phyloP scores from a whole-genome alignment of 2,329 filamentous ascomycete genomes.

The Lizonia empirigonia region DNA sequence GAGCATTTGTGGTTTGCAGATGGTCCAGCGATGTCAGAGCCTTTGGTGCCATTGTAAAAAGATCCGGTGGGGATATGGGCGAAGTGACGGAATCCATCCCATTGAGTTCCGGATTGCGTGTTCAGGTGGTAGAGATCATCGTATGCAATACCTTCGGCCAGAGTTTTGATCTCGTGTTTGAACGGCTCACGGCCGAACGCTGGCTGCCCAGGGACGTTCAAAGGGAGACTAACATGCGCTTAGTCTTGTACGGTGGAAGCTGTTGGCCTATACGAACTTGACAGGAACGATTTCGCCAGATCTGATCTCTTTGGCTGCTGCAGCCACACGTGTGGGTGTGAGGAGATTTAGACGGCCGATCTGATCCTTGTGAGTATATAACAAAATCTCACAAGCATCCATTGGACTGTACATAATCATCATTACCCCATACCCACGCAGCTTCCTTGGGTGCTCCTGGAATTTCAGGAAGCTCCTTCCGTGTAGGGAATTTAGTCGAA shows the following conservation, averaged over 20 bases:
- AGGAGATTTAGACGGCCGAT: constrained; percentile 62
- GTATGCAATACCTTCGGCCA: constrained; percentile 46
- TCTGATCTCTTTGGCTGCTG: constrained; percentile 59
- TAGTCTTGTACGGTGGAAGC: neutral
- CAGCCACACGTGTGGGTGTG: constrained; percentile 60
- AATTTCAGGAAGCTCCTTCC: constrained; percentile 59
- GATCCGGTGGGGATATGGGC: constrained; percentile 47
- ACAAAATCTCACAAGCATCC: neutral
- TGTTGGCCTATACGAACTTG: constrained; percentile 48
- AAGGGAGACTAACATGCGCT: constrained; percentile 52
- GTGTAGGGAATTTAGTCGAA: constrained; percentile 57
- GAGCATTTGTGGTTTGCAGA: constrained; percentile 51
- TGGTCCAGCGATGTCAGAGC: constrained; percentile 49
- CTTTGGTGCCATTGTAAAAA: constrained; percentile 53
- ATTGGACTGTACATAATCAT: constrained; percentile 54
- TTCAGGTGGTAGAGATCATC: constrained; percentile 53
- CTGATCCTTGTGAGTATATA: constrained; percentile 31
- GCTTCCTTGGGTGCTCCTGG: constrained; percentile 60
- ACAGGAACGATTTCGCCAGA: constrained; percentile 62
- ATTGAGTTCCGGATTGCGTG: constrained; percentile 54
- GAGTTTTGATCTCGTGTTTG: constrained; percentile 59
- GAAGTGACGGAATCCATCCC: constrained; percentile 55
- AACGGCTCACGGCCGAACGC: constrained; percentile 60
- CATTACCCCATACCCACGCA: constrained; percentile 66
- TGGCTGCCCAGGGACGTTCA: constrained; percentile 59